A percentile compares a stretch with the other conserved stretches of the same genome.
phyloP scores from a whole-genome alignment of 352 stramenopile species.

The Globisporangium viniferum region DNA sequence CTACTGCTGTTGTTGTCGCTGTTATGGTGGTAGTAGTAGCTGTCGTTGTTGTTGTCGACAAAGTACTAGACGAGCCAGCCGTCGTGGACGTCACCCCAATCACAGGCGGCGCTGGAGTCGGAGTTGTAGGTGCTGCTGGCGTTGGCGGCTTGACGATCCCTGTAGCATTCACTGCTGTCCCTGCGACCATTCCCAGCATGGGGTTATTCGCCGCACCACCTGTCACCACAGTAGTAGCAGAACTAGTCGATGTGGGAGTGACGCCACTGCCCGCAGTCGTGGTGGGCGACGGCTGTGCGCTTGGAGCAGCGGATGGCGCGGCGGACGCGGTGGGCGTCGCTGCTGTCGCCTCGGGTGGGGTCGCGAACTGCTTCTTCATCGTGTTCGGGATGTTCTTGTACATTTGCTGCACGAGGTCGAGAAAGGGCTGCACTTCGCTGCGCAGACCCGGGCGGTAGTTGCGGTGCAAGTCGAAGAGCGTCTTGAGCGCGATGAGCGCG shows the following conservation, averaged over 20 bases:
- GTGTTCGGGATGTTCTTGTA: constrained; percentile 86
- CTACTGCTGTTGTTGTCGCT: constrained; percentile 21
- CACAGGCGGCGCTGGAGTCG: constrained; percentile 6
- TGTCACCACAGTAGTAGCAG: neutral
- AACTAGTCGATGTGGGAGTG: neutral
- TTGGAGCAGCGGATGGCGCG: neutral
- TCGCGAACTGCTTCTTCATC: constrained; percentile 84
- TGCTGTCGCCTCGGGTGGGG: constrained; percentile 29
- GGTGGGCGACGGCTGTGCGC: constrained; percentile 10
- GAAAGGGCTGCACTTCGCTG: constrained; percentile 88
- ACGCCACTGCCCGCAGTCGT: neutral
- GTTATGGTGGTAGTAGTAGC: neutral
- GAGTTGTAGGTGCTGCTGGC: neutral
- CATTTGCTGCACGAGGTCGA: constrained; percentile 88
- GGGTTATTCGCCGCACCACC: neutral
- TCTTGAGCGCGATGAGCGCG: constrained; percentile 91
- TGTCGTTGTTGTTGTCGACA: constrained; percentile 14
- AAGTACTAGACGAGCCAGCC: neutral
- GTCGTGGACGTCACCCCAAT: neutral
- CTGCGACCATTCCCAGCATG: neutral
- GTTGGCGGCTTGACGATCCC: constrained; percentile 11
- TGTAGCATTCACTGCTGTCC: constrained; percentile 6
- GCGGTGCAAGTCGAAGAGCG: constrained; percentile 97
- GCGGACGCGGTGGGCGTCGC: neutral
- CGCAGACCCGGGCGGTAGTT: constrained; percentile 91